Base-by-base conservation (phyloP, 495 filamentous ascomycete genomes). In the Penicillium diatomitis region DNA sequence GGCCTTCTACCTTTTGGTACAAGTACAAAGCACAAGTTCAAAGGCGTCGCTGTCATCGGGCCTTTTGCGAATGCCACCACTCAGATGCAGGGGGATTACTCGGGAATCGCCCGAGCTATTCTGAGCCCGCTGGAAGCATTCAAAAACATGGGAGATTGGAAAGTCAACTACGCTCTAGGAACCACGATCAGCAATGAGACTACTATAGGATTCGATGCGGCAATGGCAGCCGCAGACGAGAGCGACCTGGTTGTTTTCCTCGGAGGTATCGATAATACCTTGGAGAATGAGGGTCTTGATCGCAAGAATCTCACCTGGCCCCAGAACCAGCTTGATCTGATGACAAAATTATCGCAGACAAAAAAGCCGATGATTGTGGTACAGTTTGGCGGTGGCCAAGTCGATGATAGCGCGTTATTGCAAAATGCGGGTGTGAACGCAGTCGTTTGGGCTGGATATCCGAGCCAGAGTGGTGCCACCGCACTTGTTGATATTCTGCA, bases 51-150 rank as follows among this genome's bases (percentile, higher is more conserved):
- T 5, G 58, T 82, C 12, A 68, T 83, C 43, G 79, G 78, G 4
- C 66, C 67, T 6, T 77, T 69, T 50, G 76, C 75, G 5, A 75
- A 75, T 32, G 75, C 74, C 8, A 78, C 76, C 1, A 70, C 60
- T n/a, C 66, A 81, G 42, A 68, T 83, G 66, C 78, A 77, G 48
- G 78, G 80, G 4, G 76, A 74, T 41, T 83, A 82, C 57, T 62
- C 53, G 35, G 79, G 79, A 4, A 64, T 55, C 6, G 66, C 79
- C 2, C 75, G 70, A 32, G 77, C 72, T 52, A 57, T 80, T 5
- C 66, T 70, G 34, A 73, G 69, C 5, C 69, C 76, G 2, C 55
- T 77, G 9, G 68, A 66, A 38, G 79, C 78, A 4, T 72, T 73
- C 39, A 56, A 42, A 6, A 42, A 72, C 44, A 55, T 67, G 20